Conservation (phyloP, 2,329 filamentous ascomycete species). For the Periconia sp. region DNA sequence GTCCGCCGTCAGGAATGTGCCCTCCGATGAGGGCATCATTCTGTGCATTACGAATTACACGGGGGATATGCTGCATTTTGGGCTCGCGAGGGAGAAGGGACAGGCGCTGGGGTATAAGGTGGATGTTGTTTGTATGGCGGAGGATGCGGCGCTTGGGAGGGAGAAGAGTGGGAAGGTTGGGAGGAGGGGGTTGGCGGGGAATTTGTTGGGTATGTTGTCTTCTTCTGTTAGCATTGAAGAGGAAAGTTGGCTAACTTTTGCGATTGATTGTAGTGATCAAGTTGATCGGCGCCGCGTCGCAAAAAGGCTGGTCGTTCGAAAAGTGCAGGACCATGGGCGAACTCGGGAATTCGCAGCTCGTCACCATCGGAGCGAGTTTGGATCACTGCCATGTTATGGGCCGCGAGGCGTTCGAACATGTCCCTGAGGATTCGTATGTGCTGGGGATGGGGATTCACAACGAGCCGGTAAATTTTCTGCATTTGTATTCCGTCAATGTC, state of each 20-base stretch:
- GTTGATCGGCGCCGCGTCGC: constrained; percentile 49
- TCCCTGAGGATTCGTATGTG: constrained; percentile 43
- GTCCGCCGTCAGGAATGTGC: constrained; percentile 50
- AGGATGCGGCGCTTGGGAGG: constrained; percentile 52
- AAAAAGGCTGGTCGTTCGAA: constrained; percentile 49
- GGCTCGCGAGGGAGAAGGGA: constrained; percentile 51
- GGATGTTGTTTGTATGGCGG: constrained; percentile 52
- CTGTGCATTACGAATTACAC: constrained; percentile 55
- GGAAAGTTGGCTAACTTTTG: too few species aligned
- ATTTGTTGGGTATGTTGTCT: constrained; percentile 44
- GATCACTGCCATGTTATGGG: constrained; percentile 58
- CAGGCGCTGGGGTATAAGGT: constrained; percentile 49
- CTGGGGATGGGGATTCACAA: constrained; percentile 56
- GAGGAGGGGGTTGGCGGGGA: constrained; percentile 53
- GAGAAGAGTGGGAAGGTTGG: constrained; percentile 53
- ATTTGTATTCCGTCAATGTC: not conserved
- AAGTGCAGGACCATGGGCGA: constrained; percentile 49
- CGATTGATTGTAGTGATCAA: constrained; percentile 48
- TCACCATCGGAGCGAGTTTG: constrained; percentile 54
- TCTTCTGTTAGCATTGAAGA: too few species aligned
- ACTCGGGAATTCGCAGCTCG: constrained; percentile 48
- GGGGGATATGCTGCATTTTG: constrained; percentile 54
- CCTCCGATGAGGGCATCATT: constrained; percentile 50
- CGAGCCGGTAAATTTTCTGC: constrained; percentile 46
- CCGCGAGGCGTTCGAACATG: constrained; percentile 52